These are phyloP conservation scores for Apostasia shenzhenica DNA, from an alignment of 106 monocot genomes.

Conservation along the genomic window DNA sequence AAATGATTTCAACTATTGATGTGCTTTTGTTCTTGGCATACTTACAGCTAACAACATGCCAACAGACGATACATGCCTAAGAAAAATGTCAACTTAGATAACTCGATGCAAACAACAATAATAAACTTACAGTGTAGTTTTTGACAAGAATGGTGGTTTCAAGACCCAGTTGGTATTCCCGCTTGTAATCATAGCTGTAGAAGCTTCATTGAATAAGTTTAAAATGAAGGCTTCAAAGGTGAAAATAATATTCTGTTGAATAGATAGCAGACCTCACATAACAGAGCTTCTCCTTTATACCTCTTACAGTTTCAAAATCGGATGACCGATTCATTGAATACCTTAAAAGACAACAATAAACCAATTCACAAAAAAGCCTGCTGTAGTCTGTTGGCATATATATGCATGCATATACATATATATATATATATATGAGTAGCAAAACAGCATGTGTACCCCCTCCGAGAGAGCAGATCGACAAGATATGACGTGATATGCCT, in stretches of 20 bases:
- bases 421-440: background rate
- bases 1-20: too few species aligned
- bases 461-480: slow-evolving; percentile 81
- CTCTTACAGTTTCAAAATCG: slow-evolving; percentile 92
- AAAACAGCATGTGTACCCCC: slow-evolving; percentile 48
- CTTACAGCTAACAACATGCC: too few species aligned
- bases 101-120: background rate
- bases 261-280: slow-evolving; percentile 64
- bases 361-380: slow-evolving; percentile 2
- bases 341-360: slow-evolving; percentile 29
- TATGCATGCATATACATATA: background rate
- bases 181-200: slow-evolving; percentile 96
- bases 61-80: too few species aligned
- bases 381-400: background rate
- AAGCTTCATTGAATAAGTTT: background rate
- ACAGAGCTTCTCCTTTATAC: slow-evolving; percentile 94
- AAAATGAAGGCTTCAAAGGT: background rate
- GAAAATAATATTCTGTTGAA: slow-evolving; percentile 1
- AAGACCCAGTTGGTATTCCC: slow-evolving; percentile 95
- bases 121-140: slow-evolving; percentile 88
- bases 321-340: slow-evolving; percentile 90
- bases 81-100: too few species aligned
- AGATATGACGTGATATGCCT: slow-evolving; percentile 99
- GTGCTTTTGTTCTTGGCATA: too few species aligned
- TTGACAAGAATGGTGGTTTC: slow-evolving; percentile 99